A percentile compares a stretch with the other conserved stretches of the same genome.
Evolutionary conservation across 1,139 yeast genomes (phyloP).

Genomic region (Pichia sp.): DNA sequence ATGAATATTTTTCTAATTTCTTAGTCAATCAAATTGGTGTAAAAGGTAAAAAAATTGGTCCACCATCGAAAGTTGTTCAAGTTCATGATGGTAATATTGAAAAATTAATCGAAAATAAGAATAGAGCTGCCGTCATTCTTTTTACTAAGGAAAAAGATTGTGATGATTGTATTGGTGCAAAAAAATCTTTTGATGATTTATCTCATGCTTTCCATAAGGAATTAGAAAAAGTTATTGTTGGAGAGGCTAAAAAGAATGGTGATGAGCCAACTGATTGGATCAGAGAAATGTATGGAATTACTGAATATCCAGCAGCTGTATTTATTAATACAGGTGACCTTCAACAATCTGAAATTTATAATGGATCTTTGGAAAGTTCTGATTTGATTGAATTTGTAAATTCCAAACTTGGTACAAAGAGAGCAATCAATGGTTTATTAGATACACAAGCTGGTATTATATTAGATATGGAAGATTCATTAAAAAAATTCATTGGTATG

Average conservation of each 20-base stretch:
- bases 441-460: constrained; percentile 50
- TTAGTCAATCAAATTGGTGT: constrained; percentile 29
- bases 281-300: constrained; percentile 38
- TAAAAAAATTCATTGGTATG: constrained; percentile 30
- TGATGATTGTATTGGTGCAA: constrained; percentile 12
- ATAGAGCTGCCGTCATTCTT: constrained; percentile 31
- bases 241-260: constrained; percentile 43
- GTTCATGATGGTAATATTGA: constrained; percentile 34
- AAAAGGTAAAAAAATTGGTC: constrained; percentile 12
- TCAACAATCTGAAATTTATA: constrained; percentile 35
- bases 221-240: constrained; percentile 30
- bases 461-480: constrained; percentile 32
- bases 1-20: constrained; percentile 42
- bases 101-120: constrained; percentile 32
- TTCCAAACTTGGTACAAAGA: constrained; percentile 42
- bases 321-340: constrained; percentile 41
- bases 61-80: constrained; percentile 25
- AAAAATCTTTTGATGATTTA: constrained; percentile 12
- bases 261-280: constrained; percentile 40
- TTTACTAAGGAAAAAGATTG: constrained; percentile 33
- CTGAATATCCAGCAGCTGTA: constrained; percentile 48
- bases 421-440: constrained; percentile 50
- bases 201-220: constrained; percentile 20
- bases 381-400: constrained; percentile 47
- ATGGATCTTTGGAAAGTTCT: constrained; percentile 39